Evolutionary conservation across 805 yeast species (phyloP).

Genomic region (Metschnikowia santaceciliae): DNA sequence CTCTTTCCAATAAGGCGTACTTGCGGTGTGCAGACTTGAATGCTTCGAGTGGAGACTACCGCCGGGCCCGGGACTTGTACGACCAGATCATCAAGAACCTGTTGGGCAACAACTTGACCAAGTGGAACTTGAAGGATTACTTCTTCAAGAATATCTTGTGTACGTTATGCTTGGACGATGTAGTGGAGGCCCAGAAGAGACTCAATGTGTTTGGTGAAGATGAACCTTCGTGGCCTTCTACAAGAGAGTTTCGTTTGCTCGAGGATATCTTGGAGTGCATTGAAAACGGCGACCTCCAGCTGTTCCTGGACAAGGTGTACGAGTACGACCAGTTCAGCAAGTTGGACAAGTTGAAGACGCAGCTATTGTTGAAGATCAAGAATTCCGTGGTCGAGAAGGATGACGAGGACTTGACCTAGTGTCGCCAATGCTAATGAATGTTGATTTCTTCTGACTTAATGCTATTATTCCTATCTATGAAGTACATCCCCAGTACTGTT

Average conservation of each 20-base stretch:
- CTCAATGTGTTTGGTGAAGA: conserved; percentile 59
- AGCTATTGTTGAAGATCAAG: conserved; percentile 77
- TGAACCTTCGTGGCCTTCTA: conserved; percentile 71
- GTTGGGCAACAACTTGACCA: conserved; percentile 67
- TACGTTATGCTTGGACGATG: conserved; percentile 77
- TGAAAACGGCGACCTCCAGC: conserved; percentile 74
- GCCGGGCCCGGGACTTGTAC: conserved; percentile 70
- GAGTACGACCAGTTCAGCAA: conserved; percentile 85
- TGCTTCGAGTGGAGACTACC: conserved; percentile 64
- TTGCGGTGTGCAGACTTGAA: conserved; percentile 86
- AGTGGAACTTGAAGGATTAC: conserved; percentile 92
- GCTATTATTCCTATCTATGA: not conserved
- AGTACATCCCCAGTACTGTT: too few species aligned
- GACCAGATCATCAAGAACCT: conserved; percentile 76
- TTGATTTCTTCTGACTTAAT: too few species aligned
- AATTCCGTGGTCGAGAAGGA: conserved; percentile 66
- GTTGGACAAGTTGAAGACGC: conserved; percentile 88
- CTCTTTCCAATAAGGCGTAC: conserved; percentile 82
- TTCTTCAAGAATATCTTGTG: conserved; percentile 81
- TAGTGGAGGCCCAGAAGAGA: conserved; percentile 78
- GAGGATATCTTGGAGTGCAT: conserved; percentile 68
- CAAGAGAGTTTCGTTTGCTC: conserved; percentile 72
- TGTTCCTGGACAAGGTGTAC: conserved; percentile 65
- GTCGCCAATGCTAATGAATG: too few species aligned
- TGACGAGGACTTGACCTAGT: conserved; percentile 51